A percentile compares a stretch with the other conserved stretches of the same genome.
phyloP scores from a whole-genome alignment of 306 rosid species.

The Lathyrus sativus region DNA sequence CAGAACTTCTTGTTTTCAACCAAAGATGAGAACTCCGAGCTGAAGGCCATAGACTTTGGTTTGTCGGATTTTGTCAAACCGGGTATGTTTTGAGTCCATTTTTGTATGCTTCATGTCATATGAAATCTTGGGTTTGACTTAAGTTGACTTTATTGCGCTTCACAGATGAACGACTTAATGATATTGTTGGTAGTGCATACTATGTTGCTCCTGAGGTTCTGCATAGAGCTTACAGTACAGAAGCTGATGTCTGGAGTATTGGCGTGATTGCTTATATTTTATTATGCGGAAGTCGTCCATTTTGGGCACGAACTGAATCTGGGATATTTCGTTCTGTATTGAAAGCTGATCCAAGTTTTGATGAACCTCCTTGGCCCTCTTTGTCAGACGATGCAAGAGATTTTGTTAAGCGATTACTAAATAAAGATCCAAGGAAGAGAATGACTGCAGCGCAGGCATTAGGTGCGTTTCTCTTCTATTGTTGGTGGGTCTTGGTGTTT shows the following conservation, averaged over 20 bases:
- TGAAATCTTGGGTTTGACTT: constrained; percentile 5
- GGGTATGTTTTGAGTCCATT: constrained; percentile 48
- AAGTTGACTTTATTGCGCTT: constrained; percentile 36
- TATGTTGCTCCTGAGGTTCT: constrained; percentile 98
- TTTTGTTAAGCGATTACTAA: constrained; percentile 80
- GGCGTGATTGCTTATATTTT: constrained; percentile 95
- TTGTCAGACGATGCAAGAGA: constrained; percentile 72
- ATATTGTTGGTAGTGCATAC: constrained; percentile 98
- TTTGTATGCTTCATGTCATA: background rate
- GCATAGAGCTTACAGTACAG: constrained; percentile 84
- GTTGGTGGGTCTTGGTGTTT: constrained; percentile 17
- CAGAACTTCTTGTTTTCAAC: constrained; percentile 85
- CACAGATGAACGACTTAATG: constrained; percentile 91
- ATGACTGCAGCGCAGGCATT: constrained; percentile 92
- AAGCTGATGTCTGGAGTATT: constrained; percentile 93
- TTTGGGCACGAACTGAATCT: constrained; percentile 96
- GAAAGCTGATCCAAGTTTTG: constrained; percentile 87
- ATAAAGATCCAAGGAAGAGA: constrained; percentile 91
- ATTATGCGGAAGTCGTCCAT: constrained; percentile 96
- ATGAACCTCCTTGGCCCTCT: constrained; percentile 96
- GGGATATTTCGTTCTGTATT: constrained; percentile 88
- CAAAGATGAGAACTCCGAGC: constrained; percentile 79
- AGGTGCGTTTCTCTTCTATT: constrained; percentile 50
- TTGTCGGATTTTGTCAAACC: constrained; percentile 92
- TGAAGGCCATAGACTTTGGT: constrained; percentile 97